Conservation (phyloP, 2,329 filamentous ascomycete genomes). For the Pseudonectria foliicola region DNA sequence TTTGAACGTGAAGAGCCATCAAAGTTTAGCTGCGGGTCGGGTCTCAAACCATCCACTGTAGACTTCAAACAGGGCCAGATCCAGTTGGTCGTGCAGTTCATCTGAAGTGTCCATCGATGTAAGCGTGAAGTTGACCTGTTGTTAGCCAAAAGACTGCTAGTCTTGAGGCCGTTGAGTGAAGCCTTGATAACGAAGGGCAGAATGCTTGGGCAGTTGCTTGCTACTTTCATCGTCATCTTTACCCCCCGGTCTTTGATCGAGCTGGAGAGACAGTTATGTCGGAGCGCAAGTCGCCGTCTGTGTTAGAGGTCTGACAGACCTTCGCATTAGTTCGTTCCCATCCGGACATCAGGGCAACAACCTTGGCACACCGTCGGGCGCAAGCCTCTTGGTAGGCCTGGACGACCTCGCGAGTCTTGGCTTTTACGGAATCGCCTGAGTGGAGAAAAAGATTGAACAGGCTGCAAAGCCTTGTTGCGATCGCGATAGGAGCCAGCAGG, state of each 20-base stretch:
- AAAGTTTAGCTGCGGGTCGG: conserved; percentile 33
- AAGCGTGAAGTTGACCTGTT: conserved; percentile 8
- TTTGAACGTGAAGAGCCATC: conserved; percentile 34
- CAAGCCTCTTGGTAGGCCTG: conserved; percentile 36
- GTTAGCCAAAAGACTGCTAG: conserved; percentile 8
- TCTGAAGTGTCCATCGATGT: conserved; percentile 4
- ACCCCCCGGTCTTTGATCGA: conserved; percentile 10
- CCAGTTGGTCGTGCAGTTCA: conserved; percentile 3
- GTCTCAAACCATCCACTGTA: conserved; percentile 38
- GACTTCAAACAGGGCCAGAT: conserved; percentile 34
- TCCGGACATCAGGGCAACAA: conserved; percentile 33
- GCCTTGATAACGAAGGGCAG: conserved; percentile 8
- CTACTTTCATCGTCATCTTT: conserved; percentile 4
- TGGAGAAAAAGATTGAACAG: conserved; percentile 29
- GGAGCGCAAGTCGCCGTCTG: conserved; percentile 33
- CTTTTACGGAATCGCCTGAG: conserved; percentile 14
- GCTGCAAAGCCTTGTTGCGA: conserved; percentile 31
- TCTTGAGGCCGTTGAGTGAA: conserved; percentile 9
- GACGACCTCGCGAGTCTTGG: conserved; percentile 30
- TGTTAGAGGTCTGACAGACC: conserved; percentile 38
- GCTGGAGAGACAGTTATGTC: conserved; percentile 33
- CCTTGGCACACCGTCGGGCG: conserved; percentile 31
- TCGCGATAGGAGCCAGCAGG: no score
- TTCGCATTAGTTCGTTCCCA: conserved; percentile 39
- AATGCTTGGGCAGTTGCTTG: not conserved